Base-by-base conservation (phyloP, 106 monocot genomes). In the Alisma plantagoaquatica region DNA sequence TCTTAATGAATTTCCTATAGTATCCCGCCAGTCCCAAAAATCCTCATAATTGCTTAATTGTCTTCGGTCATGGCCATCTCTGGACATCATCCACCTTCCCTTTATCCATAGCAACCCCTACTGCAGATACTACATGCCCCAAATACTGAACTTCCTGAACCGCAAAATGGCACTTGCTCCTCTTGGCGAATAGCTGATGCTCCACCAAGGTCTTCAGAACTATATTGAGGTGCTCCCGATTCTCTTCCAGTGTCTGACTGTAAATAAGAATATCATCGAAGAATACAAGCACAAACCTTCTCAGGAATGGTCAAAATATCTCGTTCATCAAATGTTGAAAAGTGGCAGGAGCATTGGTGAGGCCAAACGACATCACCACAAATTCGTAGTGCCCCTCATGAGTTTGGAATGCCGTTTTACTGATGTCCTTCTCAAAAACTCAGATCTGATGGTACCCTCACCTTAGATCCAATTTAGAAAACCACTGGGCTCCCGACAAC, bases 1-100 rank as follows among this genome's bases (percentile, higher is more conserved):
- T 23, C 23, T 17, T 1, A 10, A 56, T 23, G 24, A 56, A 35
- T 38, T 41, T 33, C 12, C 0, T 8, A 23, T 56, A 35, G 35
- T 35, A 38, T 24, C 33, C 56, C 20, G 35, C 11, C 14, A 56
- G 21, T 5, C 56, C 56, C 10, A 56, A 38, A 24, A 56, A 38
- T 1, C 35, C 33, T 10, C 33, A 1, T 10, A 23, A 0, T 33
- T 17, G 2, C 21, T 38, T 56, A 21, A 56, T 1, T 2, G 18
- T 18, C 29, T 14, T 29, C 15, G 29, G 29, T 1, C 2, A 14
- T 9, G 53, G 53, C 53, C 53, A 53, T 16, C 31, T 14, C 18
- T 16, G 1, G 6, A 53, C 24, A 5, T 2, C 5, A 1, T 30
- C 16, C 14, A 53, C 3, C n/a, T 53, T 53, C n/a, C n/a, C n/a